Evolutionary conservation across 106 monocot species (phyloP).

Genomic region (Vanilla planifolia): DNA sequence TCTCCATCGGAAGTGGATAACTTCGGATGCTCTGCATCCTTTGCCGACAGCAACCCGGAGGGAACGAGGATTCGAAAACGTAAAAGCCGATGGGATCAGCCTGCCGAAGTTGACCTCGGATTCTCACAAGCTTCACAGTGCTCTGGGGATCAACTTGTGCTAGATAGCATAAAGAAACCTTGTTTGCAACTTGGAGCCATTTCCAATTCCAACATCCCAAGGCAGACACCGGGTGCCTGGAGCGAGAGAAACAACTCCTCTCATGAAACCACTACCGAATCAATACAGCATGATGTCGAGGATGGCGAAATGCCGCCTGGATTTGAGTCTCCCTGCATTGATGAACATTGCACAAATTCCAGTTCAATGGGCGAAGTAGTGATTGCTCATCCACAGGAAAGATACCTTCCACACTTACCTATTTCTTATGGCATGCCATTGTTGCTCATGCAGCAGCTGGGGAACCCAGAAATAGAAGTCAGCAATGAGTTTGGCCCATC

Average conservation of each 20-base stretch:
- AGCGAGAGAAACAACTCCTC: slow-evolving; percentile 11
- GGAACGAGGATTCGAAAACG: slow-evolving; percentile 38
- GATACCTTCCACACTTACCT: slow-evolving; percentile 34
- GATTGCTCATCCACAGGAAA: slow-evolving; percentile 36
- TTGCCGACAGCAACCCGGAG: slow-evolving; percentile 11
- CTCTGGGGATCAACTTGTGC: slow-evolving; percentile 2
- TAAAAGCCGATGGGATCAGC: slow-evolving; percentile 77
- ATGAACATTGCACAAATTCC: neutral
- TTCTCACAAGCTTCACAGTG: slow-evolving; percentile 4
- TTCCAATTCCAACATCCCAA: slow-evolving; percentile 5
- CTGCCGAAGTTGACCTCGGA: slow-evolving; percentile 24
- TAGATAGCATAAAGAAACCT: slow-evolving; percentile 15
- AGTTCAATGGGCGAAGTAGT: slow-evolving; percentile 13
- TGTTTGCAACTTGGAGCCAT: slow-evolving; percentile 4
- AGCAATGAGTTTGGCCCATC: neutral
- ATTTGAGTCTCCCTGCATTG: slow-evolving; percentile 21
- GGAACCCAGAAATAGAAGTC: slow-evolving; percentile 22
- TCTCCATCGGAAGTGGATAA: slow-evolving; percentile 6
- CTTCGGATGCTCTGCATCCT: slow-evolving; percentile 8
- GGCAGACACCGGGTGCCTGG: slow-evolving; percentile 6
- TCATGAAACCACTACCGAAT: slow-evolving; percentile 9
- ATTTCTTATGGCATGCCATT: slow-evolving; percentile 78
- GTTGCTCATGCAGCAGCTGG: slow-evolving; percentile 48
- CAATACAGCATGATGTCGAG: slow-evolving; percentile 9
- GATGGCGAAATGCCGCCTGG: slow-evolving; percentile 44